These are phyloP conservation scores for Yamadazyma sp. DNA, from an alignment of 1,139 yeast species.

Conservation along the genomic window DNA sequence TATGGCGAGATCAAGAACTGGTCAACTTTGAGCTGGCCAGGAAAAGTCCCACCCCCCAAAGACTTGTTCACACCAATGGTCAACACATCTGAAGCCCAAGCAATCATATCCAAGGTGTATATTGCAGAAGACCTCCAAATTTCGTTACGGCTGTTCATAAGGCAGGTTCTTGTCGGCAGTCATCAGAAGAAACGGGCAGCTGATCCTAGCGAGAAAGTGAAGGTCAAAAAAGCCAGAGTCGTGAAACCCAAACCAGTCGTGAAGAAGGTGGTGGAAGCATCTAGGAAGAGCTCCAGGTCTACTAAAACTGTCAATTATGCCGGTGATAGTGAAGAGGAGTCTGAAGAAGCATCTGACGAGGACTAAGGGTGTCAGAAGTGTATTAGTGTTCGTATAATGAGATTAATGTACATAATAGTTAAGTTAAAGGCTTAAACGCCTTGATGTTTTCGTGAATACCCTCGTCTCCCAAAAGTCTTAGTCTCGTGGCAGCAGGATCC, in stretches of 20 bases:
- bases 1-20: conserved; percentile 60
- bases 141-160: conserved; percentile 27
- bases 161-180: conserved; percentile 18
- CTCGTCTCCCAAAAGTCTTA: conserved; percentile 75
- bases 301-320: conserved; percentile 41
- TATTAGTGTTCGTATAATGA: conserved; percentile 1
- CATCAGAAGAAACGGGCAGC: conserved; percentile 5
- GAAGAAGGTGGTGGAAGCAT: conserved; percentile 34
- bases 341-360: background rate
- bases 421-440: conserved; percentile 53
- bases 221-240: conserved; percentile 6
- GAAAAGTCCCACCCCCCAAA: conserved; percentile 62
- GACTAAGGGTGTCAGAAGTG: background rate
- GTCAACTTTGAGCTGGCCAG: conserved; percentile 81
- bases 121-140: conserved; percentile 45
- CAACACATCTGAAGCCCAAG: conserved; percentile 43
- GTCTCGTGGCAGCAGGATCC: conserved; percentile 76
- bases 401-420: background rate
- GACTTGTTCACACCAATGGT: conserved; percentile 65
- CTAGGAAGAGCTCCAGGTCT: conserved; percentile 47
- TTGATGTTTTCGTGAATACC: conserved; percentile 54
- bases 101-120: conserved; percentile 45
- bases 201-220: conserved; percentile 1
- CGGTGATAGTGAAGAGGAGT: conserved; percentile 15
- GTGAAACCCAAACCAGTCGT: conserved; percentile 21